Conservation (phyloP, 768 basidiomycete species). For the Boletus vermiculosoides region DNA sequence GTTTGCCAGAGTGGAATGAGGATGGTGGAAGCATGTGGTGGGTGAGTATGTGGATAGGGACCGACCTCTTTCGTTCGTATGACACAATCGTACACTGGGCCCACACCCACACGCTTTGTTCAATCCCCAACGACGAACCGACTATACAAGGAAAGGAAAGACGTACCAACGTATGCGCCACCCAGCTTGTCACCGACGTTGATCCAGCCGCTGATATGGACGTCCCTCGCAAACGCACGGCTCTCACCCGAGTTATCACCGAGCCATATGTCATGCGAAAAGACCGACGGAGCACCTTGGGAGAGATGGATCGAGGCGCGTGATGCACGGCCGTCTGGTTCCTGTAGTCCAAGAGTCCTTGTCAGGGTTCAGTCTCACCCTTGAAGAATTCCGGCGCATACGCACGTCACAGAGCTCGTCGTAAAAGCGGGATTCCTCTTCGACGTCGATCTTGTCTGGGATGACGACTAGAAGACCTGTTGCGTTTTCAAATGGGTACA, state of each 20-base stretch:
- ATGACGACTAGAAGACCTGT: conserved; percentile 53
- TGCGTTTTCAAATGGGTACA: conserved; percentile 47
- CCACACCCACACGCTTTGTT: background rate
- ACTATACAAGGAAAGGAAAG: no score
- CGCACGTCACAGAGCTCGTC: conserved; percentile 57
- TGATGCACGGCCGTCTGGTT: conserved; percentile 23
- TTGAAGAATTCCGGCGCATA: background rate
- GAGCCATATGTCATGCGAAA: conserved; percentile 70
- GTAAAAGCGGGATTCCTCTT: conserved; percentile 65
- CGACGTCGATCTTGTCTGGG: conserved; percentile 58
- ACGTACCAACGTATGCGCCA: conserved; percentile 65
- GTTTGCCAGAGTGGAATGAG: background rate
- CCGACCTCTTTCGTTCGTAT: conserved; percentile 61
- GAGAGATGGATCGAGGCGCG: conserved; percentile 28
- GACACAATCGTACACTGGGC: conserved; percentile 70
- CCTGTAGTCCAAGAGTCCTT: conserved; percentile 6
- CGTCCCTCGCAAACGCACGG: conserved; percentile 59
- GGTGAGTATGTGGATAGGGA: background rate
- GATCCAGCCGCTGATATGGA: conserved; percentile 68
- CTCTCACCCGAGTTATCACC: conserved; percentile 57
- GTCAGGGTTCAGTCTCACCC: background rate
- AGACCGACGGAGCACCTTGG: conserved; percentile 49
- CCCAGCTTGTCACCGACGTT: conserved; percentile 64
- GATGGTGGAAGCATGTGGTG: background rate
- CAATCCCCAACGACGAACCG: background rate